phyloP scores from a whole-genome alignment of 345 rosid genomes.

The Cardamine occulta region DNA sequence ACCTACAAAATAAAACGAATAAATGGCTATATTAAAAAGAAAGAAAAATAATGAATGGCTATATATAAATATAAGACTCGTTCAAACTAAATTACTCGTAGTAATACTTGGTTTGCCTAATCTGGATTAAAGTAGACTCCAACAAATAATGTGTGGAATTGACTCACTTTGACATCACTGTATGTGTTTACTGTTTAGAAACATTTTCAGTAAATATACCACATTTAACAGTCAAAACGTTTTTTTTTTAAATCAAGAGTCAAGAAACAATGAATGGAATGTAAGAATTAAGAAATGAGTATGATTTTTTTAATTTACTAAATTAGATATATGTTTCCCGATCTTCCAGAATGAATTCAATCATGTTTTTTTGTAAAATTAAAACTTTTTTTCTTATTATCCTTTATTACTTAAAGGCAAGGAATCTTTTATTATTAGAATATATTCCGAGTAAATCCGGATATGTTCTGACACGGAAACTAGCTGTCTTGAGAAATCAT shows the following conservation, averaged over 20 bases:
- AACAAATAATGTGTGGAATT: slow-evolving; percentile 8
- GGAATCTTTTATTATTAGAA: slow-evolving; percentile 19
- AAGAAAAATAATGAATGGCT: neutral
- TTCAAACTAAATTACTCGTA: too few relatives aligned
- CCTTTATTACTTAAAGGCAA: neutral
- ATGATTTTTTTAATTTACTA: neutral
- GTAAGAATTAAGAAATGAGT: too few relatives aligned
- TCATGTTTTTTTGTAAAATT: neutral
- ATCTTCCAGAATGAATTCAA: neutral
- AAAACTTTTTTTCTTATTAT: slow-evolving; percentile 14
- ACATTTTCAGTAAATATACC: neutral
- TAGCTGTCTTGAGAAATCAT: slow-evolving; percentile 49
- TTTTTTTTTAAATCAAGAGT: neutral
- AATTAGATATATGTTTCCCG: neutral
- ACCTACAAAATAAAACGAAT: neutral
- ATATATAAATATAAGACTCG: neutral
- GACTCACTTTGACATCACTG: slow-evolving; percentile 7
- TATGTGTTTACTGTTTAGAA: neutral
- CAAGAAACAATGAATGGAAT: neutral
- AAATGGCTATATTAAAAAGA: neutral
- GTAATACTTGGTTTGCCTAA: neutral
- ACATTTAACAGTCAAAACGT: neutral
- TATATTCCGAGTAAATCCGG: slow-evolving; percentile 52
- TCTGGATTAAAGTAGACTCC: neutral
- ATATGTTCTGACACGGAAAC: slow-evolving; percentile 45